Base-by-base conservation (phyloP, 768 basidiomycete genomes). In the Collybia mongolica region DNA sequence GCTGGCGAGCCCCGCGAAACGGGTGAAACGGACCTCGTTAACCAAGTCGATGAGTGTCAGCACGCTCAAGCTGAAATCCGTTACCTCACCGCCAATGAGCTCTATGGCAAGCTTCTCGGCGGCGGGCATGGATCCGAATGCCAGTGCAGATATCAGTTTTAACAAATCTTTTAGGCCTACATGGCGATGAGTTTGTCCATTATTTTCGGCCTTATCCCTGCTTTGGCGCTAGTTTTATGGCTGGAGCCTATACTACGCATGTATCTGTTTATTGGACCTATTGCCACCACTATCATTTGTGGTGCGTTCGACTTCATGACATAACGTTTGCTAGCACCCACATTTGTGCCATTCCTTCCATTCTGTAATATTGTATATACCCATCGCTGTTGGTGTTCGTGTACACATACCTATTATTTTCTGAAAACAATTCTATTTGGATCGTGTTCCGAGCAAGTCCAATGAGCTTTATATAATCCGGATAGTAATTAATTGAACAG, bases 21-120 rank as follows among this genome's bases (percentile, higher is more conserved):
- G 83, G 51, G 60, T 71, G 43, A 84, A 81, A 66, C 71, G 84
- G 54, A 56, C 80, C 52, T 86, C 84, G 9, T 57, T 86, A 53
- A 73, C 72, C 5, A 74, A 68, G 57, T 65, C 73, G 15, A 58
- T 66, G 66, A 72, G 56, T 57, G 61, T 57, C 39, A 67, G 57
- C 55, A 63, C 65, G 15, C 44, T 60, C 24, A 66, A 62, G 43
- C 29, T 70, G 46, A 72, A 65, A 48, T 54, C 63, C 2, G 46
- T 23, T 15, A 36, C 26, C 9, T 17, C 52, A 44, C 53, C 61
- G 11, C 52, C 58, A 8, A 44, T 56, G 3, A 58, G 55, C 22
- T 68, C 64, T 14, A 45, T 72, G 54, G 57, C 65, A 20, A 61
- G 66, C 22, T 55, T 73, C 5, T 62, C 73, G 26, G n/a, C 17